Evolutionary conservation across 2,329 filamentous ascomycete species (phyloP), one percentile per base, ranked within the genome.

Genomic region (Xylariaceae sp.): DNA sequence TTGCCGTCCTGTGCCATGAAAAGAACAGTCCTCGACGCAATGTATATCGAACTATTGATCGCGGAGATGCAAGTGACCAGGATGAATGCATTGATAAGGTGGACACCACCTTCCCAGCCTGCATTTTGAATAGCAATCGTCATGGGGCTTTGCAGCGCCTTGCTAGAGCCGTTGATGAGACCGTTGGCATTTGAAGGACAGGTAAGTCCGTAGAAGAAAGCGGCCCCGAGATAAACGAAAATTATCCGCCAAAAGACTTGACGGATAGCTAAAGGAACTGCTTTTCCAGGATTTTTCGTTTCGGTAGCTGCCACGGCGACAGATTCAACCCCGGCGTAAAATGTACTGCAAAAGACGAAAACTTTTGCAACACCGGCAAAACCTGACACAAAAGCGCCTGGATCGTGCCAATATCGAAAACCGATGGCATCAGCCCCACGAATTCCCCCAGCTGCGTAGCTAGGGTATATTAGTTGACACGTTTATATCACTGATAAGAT

Each of bases 61-160:
- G 85, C 84, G 1, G 77, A 83, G 29, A 88, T 70, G 44, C 86
- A 86, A 11, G 86, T 87, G 7, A 88, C 70, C 40, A 91, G 75
- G 56, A 88, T 87, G 58, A 88, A 84, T 32, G 82, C 84, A 54
- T 91, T 91, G 68, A 91, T 85, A 1, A 91, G 75, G 59, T 91
- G 81, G 1, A 86, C 83, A 44, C 84, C 86, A 21, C 78, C 80
- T 44, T 84, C 65, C 78, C 84, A 90, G 1, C 86, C 86, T 1
- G 86, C 86, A 48, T 80, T 87, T 50, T 85, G 79, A 37, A 91
- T 78, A 1, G 85, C 84, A 48, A 88, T 78, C 0, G 84, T 88
- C 76, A 88, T 85, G 1, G 85, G 84, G 17, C 81, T 86, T 64
- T 84, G 77, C 21, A 88, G 72, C 0, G 84, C 83, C 46, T 82